Conservation (phyloP, 768 basidiomycete species). For the Tephrocybe sp. region DNA sequence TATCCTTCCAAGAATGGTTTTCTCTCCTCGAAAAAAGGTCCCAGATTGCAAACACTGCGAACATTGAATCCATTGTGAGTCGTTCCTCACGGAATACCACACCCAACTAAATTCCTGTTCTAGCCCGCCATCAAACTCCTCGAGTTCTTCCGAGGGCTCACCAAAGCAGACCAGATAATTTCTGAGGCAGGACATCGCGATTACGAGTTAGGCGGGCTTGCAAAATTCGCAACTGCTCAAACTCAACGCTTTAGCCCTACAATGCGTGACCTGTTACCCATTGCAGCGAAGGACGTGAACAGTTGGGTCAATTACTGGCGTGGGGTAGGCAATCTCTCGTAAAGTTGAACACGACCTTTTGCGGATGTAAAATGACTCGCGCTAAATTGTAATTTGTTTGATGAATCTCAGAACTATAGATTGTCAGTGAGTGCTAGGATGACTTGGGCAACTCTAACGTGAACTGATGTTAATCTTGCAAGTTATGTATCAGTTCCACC, state of each 20-base stretch:
- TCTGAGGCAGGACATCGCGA: background rate
- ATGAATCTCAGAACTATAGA: no score
- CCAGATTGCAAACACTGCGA: slow-evolving; percentile 2
- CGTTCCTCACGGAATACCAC: background rate
- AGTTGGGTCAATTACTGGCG: slow-evolving; percentile 18
- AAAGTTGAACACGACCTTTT: no score
- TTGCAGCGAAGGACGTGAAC: slow-evolving; percentile 8
- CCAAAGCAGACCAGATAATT: slow-evolving; percentile 18
- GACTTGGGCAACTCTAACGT: no score
- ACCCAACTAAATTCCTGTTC: background rate
- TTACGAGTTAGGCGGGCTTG: slow-evolving; percentile 14
- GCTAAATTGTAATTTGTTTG: no score
- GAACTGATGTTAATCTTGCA: no score
- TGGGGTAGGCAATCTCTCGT: background rate
- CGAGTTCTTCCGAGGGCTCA: slow-evolving; percentile 30
- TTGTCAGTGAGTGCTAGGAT: no score
- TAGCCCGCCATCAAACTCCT: slow-evolving; percentile 36
- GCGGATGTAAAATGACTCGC: no score
- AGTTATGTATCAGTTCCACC: no score
- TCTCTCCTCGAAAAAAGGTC: slow-evolving; percentile 14
- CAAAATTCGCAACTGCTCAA: slow-evolving; percentile 12
- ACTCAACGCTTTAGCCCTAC: slow-evolving; percentile 15
- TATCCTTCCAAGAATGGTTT: slow-evolving; percentile 19
- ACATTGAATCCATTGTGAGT: slow-evolving; percentile 9
- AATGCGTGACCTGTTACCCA: slow-evolving; percentile 6